Base-by-base conservation (phyloP, 2,329 filamentous ascomycete genomes). In the Aureobasidium sp. region DNA sequence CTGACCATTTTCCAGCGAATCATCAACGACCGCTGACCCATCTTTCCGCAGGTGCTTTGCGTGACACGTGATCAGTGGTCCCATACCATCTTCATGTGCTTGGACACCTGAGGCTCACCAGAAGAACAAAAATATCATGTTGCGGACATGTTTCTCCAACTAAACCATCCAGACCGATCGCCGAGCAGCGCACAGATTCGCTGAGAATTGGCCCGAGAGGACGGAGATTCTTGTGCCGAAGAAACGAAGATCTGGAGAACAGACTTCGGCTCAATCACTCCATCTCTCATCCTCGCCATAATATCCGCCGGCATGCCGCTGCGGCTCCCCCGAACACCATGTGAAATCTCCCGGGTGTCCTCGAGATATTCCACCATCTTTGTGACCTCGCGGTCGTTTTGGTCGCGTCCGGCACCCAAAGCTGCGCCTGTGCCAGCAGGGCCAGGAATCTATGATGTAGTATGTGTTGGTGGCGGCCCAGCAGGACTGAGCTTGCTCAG, bases 381-480 rank as follows among this genome's bases (percentile, higher is more conserved):
- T 27, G 19, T 44, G 11, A 8, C 39, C 16, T 27, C 42, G 21
- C 45, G 53, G 17, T 34, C 29, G 1, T 56, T 49, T 35, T 54
- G 34, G 40, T 56, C 50, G 21, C 42, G 32, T 3, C 49, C 44
- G 2, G 22, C 44, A n/a, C 44, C 44, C 14, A 21, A 24, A 22
- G 38, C 42, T 19, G 51, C 40, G 16, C 22, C 51, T n/a, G 32
- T 38, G 16, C 32, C 41, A 22, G 19, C 32, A 17, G 42, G 35
- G 1, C 81, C 83, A 10, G 87, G 94, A 59, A 83, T 95, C 63
- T 96, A 93, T 74, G 90, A 95, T 79, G 86, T 95, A 27, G 88
- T 95, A 58, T 93, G 89, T 63, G 86, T 95, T 51, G 90, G 90
- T 57, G 90, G 90, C 57, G 90, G 90, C 4, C 90, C 90, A 21